These are phyloP conservation scores for Boletus vinaceobasis DNA, from an alignment of 768 basidiomycete species.

Conservation along the genomic window DNA sequence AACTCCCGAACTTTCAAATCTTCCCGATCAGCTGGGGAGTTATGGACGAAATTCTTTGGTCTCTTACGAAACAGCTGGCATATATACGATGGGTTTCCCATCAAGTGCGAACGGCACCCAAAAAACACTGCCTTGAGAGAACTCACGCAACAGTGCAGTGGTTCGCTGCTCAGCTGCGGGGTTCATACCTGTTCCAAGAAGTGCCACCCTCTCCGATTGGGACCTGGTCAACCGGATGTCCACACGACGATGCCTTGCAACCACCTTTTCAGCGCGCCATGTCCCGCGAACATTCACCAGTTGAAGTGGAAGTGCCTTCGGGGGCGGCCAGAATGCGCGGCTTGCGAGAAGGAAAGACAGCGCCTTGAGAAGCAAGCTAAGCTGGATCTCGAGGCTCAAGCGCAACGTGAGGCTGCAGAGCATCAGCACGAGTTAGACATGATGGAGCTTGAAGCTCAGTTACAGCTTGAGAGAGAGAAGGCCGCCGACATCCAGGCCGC, in stretches of 20 bases:
- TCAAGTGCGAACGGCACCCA: slow-evolving; percentile 56
- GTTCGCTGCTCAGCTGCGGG: slow-evolving; percentile 45
- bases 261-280: slow-evolving; percentile 35
- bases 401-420: slow-evolving; percentile 44
- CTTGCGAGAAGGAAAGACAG: slow-evolving; percentile 46
- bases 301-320: slow-evolving; percentile 44
- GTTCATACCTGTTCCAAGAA: slow-evolving; percentile 55
- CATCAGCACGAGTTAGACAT: slow-evolving; percentile 34
- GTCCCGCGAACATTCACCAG: slow-evolving; percentile 42
- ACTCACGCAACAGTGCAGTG: slow-evolving; percentile 33
- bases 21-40: slow-evolving; percentile 45
- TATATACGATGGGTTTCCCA: slow-evolving; percentile 58
- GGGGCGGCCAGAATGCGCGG: slow-evolving; percentile 36
- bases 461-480: slow-evolving; percentile 9
- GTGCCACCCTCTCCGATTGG: slow-evolving; percentile 56
- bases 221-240: slow-evolving; percentile 36
- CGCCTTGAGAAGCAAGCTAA: slow-evolving; percentile 39
- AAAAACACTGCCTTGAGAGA: slow-evolving; percentile 35
- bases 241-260: slow-evolving; percentile 40
- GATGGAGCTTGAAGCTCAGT: slow-evolving; percentile 8
- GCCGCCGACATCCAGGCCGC: slow-evolving; percentile 4
- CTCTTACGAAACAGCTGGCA: slow-evolving; percentile 42
- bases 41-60: slow-evolving; percentile 52
- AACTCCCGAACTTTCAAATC: slow-evolving; percentile 56
- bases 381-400: slow-evolving; percentile 40